Percentiles rank a stretch among this genome's conserved stretches.
phyloP scores from a whole-genome alignment of 2,329 filamentous ascomycete genomes.

The Furcasterigmium sp. region DNA sequence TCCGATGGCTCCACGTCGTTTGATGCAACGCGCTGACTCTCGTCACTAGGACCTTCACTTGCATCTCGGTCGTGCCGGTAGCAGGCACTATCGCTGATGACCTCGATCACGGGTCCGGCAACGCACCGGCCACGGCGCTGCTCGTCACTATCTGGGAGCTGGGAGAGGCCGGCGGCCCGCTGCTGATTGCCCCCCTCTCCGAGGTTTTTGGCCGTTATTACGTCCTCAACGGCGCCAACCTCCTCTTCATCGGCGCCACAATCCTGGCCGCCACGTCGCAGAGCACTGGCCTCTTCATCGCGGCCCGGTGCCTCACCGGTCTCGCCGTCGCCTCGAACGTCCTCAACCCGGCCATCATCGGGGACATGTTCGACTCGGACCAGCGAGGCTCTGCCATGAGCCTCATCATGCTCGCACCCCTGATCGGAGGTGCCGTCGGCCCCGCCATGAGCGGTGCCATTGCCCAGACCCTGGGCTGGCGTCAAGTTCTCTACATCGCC shows the following conservation, averaged over 20 bases:
- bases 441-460: conserved; percentile 51
- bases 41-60: conserved; percentile 46
- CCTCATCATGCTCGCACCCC: conserved; percentile 49
- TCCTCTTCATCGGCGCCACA: conserved; percentile 44
- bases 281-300: conserved; percentile 41
- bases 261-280: conserved; percentile 38
- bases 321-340: conserved; percentile 60
- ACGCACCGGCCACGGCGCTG: conserved; percentile 47
- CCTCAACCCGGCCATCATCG: conserved; percentile 57
- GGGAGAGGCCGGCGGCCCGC: conserved; percentile 56
- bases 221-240: conserved; percentile 48
- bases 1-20: not conserved
- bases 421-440: conserved; percentile 52
- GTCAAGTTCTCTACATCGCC: conserved; percentile 45
- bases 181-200: conserved; percentile 56
- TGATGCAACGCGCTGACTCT: not conserved
- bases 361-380: conserved; percentile 56
- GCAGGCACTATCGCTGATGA: conserved; percentile 46
- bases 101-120: conserved; percentile 28
- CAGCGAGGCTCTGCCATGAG: conserved; percentile 54
- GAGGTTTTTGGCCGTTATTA: conserved; percentile 54
- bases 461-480: conserved; percentile 50
- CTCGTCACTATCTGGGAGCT: conserved; percentile 69
- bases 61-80: conserved; percentile 49
- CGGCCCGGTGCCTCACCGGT: conserved; percentile 53